Conservation (phyloP, 176 grass and related monocot species). For the Cenchrus fungigraminus region DNA sequence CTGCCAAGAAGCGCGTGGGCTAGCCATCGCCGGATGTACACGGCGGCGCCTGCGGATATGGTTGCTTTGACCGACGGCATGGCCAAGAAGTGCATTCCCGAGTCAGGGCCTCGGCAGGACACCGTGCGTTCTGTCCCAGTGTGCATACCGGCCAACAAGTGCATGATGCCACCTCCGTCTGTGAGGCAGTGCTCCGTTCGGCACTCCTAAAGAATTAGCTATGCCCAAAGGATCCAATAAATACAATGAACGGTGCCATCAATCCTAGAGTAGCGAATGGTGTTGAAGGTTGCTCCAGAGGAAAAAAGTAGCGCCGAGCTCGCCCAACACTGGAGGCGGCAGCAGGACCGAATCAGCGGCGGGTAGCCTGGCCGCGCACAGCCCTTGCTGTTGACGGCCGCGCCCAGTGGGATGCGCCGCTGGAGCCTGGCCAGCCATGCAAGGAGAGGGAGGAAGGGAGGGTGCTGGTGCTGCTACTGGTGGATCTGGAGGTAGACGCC, state of each 20-base stretch:
- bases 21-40: not conserved
- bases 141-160: conserved; percentile 5
- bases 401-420: no score
- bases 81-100: conserved; percentile 31
- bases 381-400: no score
- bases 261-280: not conserved
- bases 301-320: not conserved
- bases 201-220: not conserved
- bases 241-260: not conserved
- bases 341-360: no score
- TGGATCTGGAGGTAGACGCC: no score
- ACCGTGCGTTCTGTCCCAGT: not conserved
- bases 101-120: not conserved
- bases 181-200: not conserved
- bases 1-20: conserved; percentile 16
- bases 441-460: no score
- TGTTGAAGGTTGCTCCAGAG: not conserved
- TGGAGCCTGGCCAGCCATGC: no score
- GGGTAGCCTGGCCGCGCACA: no score
- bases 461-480: no score
- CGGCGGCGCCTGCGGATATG: not conserved
- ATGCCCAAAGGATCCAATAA: conserved; percentile 25
- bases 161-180: conserved; percentile 20
- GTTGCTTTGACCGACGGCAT: not conserved
- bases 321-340: no score